These are phyloP conservation scores for Plasmodium reichenowi DNA, from an alignment of 169 alveolate genomes.

Conservation along the genomic window DNA sequence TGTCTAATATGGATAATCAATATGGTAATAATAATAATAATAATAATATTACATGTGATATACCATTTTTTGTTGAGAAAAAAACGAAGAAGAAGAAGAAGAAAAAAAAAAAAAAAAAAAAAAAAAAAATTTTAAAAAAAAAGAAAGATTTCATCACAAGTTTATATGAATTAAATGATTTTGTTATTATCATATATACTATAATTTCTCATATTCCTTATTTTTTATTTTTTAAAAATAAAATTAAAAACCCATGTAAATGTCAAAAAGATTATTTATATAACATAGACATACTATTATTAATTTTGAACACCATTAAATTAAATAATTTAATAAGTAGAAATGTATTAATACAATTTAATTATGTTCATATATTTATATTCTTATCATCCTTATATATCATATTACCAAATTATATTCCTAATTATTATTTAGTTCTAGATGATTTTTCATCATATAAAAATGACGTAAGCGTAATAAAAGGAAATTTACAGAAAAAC, in stretches of 20 bases:
- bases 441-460: conserved; percentile 54
- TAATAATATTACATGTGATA: not conserved
- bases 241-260: conserved; percentile 49
- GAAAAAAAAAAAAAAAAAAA: conserved; percentile 13
- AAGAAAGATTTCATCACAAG: conserved; percentile 35
- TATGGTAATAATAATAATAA: not conserved
- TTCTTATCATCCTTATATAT: conserved; percentile 51
- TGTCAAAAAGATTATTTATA: conserved; percentile 27
- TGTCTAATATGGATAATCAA: too few species aligned
- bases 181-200: conserved; percentile 56
- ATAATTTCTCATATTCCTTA: conserved; percentile 72
- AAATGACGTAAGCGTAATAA: conserved; percentile 18
- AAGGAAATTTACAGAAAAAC: conserved; percentile 18
- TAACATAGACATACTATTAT: conserved; percentile 34
- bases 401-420: conserved; percentile 61
- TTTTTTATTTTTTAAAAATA: conserved; percentile 68
- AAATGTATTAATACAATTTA: conserved; percentile 40
- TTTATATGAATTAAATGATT: conserved; percentile 47
- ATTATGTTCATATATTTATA: conserved; percentile 53
- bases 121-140: conserved; percentile 2
- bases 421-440: conserved; percentile 37
- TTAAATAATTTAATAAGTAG: conserved; percentile 41
- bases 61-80: not conserved
- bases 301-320: conserved; percentile 48
- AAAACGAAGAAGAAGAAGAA: not conserved